Evolutionary conservation across 768 basidiomycete species (phyloP), one percentile per base, ranked within the genome.

Genomic region (Mycena metata): DNA sequence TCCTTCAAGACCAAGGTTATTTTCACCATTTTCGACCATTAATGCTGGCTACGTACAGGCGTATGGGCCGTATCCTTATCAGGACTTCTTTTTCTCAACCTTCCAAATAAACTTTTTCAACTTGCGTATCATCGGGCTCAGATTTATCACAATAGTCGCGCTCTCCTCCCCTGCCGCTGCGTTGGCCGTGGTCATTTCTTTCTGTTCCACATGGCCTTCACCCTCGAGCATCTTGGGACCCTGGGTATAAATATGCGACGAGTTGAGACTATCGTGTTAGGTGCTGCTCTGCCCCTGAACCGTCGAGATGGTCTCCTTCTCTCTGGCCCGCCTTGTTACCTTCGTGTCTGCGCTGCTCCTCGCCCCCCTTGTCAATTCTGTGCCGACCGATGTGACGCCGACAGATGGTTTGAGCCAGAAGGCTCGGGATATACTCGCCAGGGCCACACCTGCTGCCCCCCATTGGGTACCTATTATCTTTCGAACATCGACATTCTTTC

Each of bases 381-480:
- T 47, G 16, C 50, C 65, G n/a, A 51, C 58, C 7, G 49, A 54
- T 42, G 49, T 30, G 9, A 60, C 30, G 7, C 43, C 41, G 36
- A 16, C 46, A 3, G 74, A 76, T 21, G 74, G 73, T 23, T 76
- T 82, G n/a, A 75, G 75, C 60, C 67, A 78, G 24, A 73, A 79
- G 50, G 77, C 75, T 8, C 72, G 78, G 45, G 69, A 79, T 43
- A 76, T 83, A 56, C 47, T 81, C 52, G 73, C 78, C 59, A 79
- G 79, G 19, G 79, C 83, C 11, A 81, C 81, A 16, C 80, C 81
- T 39, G 82, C 83, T 24, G 81, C 87, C 5, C 89, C 90, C 47
- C 83, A 85, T 73, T 91, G 84, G 69, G 82, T 85, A 10, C 9
- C 11, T 39, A 39, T 39, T 39, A 15, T 39, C 15, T 39, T 9